Evolutionary conservation across 495 filamentous ascomycete genomes (phyloP).

Genomic region (Neurospora hispaniola): DNA sequence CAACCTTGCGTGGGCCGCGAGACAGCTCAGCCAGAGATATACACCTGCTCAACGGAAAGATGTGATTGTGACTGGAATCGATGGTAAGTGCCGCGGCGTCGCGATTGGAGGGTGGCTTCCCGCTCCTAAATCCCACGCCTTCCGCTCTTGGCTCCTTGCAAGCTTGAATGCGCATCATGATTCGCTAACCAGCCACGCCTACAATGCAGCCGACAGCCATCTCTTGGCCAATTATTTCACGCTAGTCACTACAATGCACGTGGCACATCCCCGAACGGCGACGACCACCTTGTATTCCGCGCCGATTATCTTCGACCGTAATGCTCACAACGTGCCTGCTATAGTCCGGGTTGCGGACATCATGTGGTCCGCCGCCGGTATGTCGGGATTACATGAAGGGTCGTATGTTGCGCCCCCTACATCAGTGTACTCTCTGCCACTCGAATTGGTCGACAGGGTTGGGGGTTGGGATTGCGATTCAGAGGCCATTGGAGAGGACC

Average conservation of each 20-base stretch:
- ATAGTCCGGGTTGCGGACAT: conserved; percentile 61
- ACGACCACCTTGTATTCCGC: conserved; percentile 51
- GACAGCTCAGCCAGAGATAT: conserved; percentile 48
- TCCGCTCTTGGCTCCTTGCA: neutral
- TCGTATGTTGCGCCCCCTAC: conserved; percentile 54
- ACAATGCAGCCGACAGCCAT: conserved; percentile 52
- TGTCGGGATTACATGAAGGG: conserved; percentile 52
- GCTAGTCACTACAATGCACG: conserved; percentile 49
- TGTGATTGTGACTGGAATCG: conserved; percentile 58
- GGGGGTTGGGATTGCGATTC: conserved; percentile 57
- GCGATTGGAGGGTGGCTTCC: neutral
- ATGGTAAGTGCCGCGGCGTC: conserved; percentile 39
- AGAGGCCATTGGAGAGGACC: conserved; percentile 59
- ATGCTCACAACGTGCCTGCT: conserved; percentile 51
- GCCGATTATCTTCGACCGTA: conserved; percentile 65
- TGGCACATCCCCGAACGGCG: conserved; percentile 40
- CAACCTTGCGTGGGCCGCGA: conserved; percentile 56
- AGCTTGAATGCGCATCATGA: conserved; percentile 9
- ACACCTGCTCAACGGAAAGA: conserved; percentile 39
- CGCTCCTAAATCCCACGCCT: neutral
- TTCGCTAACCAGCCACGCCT: conserved; percentile 21
- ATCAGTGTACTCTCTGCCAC: conserved; percentile 57
- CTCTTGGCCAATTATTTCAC: conserved; percentile 54
- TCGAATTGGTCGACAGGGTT: conserved; percentile 50
- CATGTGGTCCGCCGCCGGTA: conserved; percentile 53